Base-by-base conservation (phyloP, 306 rosid genomes). In the Inga leiocalycina region DNA sequence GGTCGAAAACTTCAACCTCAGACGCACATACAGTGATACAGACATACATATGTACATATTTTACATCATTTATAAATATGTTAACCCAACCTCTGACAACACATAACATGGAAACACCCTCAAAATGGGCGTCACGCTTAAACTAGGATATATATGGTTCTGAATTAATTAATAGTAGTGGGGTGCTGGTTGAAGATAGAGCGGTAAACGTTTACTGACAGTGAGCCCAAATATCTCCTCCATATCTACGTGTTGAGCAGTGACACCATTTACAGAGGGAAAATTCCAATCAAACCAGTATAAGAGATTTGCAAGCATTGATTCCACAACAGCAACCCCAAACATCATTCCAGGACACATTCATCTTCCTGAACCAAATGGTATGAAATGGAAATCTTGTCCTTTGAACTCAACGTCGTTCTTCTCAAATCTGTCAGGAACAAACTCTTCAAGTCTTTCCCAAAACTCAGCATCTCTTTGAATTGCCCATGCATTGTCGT, bases 401-500 rank as follows among this genome's bases (percentile, higher is more conserved):
- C 64, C 83, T 44, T 3, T 46, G 46, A 64, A 83, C 34, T 76
- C 84, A 76, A 83, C 1, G 1, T 62, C 17, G 0, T 12, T 54
- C 0, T 83, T n/a, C 54, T 76, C 78, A 72, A 83, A 83, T 87
- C 85, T 87, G 57, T 87, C 85, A 2, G 87, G 89, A 0, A 65
- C 0, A 16, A 87, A 80, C 44, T 80, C 83, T 54, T 83, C 87
- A 0, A 83, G 87, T 10, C 20, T 80, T 66, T 80, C 76, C 89
- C 85, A 84, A 3, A 35, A 39, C 32, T 57, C n/a, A 17, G 87
- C 81, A 7, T 83, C 82, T 6, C 89, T 80, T 0, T 80, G 97
- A 1, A 94, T 86, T 10, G 90, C 87, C 90, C 88, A 91, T 8
- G 22, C 69, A 24, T 91, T 92, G 5, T 88, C 34, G 8, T 68